Evolutionary conservation across 495 filamentous ascomycete genomes (phyloP), one percentile per base, ranked within the genome.

Genomic region (Aspergillus ellipticus): DNA sequence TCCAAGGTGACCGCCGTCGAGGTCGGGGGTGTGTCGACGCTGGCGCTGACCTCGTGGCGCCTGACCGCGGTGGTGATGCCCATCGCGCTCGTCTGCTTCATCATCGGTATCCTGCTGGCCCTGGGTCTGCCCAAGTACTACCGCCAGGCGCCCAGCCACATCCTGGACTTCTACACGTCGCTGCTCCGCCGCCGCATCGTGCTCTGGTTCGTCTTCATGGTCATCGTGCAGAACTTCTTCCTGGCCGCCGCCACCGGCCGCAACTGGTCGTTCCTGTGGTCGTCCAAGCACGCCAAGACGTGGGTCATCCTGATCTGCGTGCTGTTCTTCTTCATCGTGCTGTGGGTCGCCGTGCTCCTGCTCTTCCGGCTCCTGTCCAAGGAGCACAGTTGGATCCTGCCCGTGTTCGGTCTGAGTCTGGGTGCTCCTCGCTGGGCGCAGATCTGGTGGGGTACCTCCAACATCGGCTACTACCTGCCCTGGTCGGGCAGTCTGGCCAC

Each of bases 191-290:
- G 85, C 9, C 82, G 83, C 52, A 81, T 85, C 49, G 77, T 86
- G 17, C 68, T 84, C 16, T 74, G 70, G 71, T 71, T 74, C 63
- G 68, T 85, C 65, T 69, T 85, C 66, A 70, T 77, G 51, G 79
- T 87, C 57, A 64, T 87, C 59, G 65, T 88, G 21, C 85, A 88
- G 68, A 89, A 89, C 64, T 87, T 80, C 75, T 87, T 75, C 72
- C 79, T 88, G 28, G 77, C 79, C 8, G 71, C 81, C 1, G 81
- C 78, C 35, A 84, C 84, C 65, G 83, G 84, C 49, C 79, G 83
- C 41, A 84, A 81, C 64, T 87, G 84, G 84, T 64, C 68, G 16
- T 87, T 81, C 65, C 76, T 87, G 41, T 87, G 79, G 72, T 68
- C 69, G 7, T 75, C 77, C 39, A 61, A 76, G 35, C 75, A 80